Evolutionary conservation across 495 filamentous ascomycete species (phyloP).

Genomic region (Filosporella fistucella): DNA sequence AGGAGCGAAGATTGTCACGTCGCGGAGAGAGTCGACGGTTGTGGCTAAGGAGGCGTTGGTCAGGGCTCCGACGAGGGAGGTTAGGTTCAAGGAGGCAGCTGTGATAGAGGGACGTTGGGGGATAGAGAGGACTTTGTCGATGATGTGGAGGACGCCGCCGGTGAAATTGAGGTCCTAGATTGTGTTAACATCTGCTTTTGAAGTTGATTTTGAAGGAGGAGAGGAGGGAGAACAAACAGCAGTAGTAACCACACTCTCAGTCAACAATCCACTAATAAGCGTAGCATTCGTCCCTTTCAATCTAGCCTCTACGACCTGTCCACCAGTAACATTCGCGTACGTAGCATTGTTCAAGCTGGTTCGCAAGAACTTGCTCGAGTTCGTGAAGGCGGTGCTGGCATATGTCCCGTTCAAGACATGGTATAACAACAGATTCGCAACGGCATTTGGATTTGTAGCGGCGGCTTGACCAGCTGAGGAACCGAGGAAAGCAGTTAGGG

Average conservation of each 20-base stretch:
- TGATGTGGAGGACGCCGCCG: slow-evolving; percentile 60
- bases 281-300: slow-evolving; percentile 26
- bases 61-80: slow-evolving; percentile 50
- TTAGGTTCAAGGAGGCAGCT: slow-evolving; percentile 47
- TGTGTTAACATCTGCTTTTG: slow-evolving; percentile 5
- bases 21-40: slow-evolving; percentile 34
- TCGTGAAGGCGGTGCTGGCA: slow-evolving; percentile 33
- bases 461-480: slow-evolving; percentile 20
- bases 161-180: slow-evolving; percentile 48
- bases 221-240: slow-evolving; percentile 23
- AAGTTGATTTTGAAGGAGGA: background rate
- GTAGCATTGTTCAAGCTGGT: slow-evolving; percentile 45
- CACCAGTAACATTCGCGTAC: slow-evolving; percentile 35
- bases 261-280: slow-evolving; percentile 32
- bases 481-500: slow-evolving; percentile 38
- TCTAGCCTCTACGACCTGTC: slow-evolving; percentile 31
- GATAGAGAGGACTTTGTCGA: slow-evolving; percentile 53
- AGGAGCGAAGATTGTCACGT: slow-evolving; percentile 62
- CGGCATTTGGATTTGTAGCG: slow-evolving; percentile 26
- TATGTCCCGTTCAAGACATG: slow-evolving; percentile 59
- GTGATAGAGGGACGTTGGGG: slow-evolving; percentile 46
- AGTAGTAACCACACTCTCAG: slow-evolving; percentile 28
- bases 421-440: slow-evolving; percentile 53
- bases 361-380: slow-evolving; percentile 44
- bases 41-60: slow-evolving; percentile 37